Conservation (phyloP, 164 flowering plant species). For the Amborella trichopoda region DNA sequence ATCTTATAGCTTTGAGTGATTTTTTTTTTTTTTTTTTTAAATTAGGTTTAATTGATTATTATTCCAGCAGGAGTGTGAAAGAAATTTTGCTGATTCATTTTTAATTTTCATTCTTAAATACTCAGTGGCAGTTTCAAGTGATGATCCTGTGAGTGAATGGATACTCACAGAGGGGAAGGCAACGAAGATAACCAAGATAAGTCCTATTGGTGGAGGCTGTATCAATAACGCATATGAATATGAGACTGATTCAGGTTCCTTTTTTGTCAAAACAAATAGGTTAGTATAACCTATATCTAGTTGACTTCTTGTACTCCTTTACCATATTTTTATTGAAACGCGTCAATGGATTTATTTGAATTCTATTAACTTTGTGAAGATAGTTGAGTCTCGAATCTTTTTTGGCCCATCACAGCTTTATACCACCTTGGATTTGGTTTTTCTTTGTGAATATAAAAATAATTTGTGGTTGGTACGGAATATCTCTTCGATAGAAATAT, state of each 20-base stretch:
- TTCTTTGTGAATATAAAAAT: no score
- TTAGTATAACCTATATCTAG: slow-evolving; percentile 10
- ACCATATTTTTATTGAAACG: no score
- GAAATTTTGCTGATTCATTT: no score
- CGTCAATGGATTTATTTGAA: no score
- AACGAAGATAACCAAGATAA: slow-evolving; percentile 52
- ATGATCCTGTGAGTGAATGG: slow-evolving; percentile 86
- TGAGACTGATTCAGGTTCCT: slow-evolving; percentile 86
- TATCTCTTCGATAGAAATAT: no score
- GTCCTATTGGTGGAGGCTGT: slow-evolving; percentile 93
- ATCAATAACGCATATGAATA: slow-evolving; percentile 78
- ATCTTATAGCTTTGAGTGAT: background rate
- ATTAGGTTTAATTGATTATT: background rate
- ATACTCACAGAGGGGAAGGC: slow-evolving; percentile 88
- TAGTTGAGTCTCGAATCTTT: no score
- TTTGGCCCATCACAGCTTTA: no score
- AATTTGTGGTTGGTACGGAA: no score
- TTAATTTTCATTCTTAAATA: slow-evolving; percentile 1
- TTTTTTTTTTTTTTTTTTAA: background rate
- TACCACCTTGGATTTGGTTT: no score
- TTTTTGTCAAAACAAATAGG: slow-evolving; percentile 93
- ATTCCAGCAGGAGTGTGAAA: background rate
- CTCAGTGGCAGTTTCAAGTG: slow-evolving; percentile 56
- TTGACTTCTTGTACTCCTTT: background rate
- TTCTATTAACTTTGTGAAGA: no score